Evolutionary conservation across 2,329 filamentous ascomycete species (phyloP), one percentile per base, ranked within the genome.

Genomic region (Fusarium nelsonii): DNA sequence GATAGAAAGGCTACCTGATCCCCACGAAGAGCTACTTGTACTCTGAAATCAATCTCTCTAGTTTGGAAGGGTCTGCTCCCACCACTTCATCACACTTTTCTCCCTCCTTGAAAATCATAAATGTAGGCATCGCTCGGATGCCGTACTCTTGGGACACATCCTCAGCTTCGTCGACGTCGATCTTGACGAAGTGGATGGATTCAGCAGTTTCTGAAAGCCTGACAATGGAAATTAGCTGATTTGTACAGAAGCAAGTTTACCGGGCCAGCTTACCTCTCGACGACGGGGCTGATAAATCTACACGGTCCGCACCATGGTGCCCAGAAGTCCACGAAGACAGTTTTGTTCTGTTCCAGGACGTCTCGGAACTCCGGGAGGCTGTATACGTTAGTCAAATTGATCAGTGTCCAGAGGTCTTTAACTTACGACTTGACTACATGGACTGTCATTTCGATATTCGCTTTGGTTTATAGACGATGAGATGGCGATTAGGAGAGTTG

Each of bases 291-390:
- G 8, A 68, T 63, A 0, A 39, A 6, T 34, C 39, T 44, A 18
- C 63, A 67, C 18, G 63, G 63, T 2, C 58, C 52, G 11, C 63
- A 68, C 64, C 64, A 67, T 12, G 37, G 6, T 2, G 63, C 63
- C 50, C 41, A 68, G 7, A 30, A 66, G 20, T 68, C 64, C 4
- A 43, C 56, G 1, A 63, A 3, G 15, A 56, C 57, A 4, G 15
- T 4, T 10, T 4, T 1, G 10, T 67, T 10, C 0, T 28, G 50
- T 6, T 14, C n/a, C 5, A 65, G 23, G 6, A 23, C 23, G 23
- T 23, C 23, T 23, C 23, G 23, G 23, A 23, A 23, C 6, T 23
- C 23, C 4, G 23, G 23, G 6, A 23, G 23, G 4, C 23, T 23
- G 4, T 23, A 23, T 23, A 23, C 23, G 23, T 23, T 6, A 23